Conservation (phyloP, 2,329 filamentous ascomycete genomes). For the Fusarium nematophilum region DNA sequence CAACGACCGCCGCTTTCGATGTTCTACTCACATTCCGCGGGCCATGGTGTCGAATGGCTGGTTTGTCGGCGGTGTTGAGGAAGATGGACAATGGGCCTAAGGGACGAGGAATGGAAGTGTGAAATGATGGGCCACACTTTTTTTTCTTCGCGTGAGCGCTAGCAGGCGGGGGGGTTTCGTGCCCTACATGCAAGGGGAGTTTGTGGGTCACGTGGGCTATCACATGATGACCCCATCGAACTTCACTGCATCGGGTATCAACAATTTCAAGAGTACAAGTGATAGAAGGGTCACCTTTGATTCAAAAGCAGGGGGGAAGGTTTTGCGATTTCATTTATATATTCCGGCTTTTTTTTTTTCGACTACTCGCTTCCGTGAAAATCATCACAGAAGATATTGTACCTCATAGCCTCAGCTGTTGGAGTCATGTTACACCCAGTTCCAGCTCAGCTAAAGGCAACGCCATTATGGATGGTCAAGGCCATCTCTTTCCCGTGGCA, state of each 20-base stretch:
- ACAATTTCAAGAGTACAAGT: no score
- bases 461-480: not conserved
- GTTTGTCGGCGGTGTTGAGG: slow-evolving; percentile 53
- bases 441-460: slow-evolving; percentile 7
- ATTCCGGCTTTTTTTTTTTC: no score
- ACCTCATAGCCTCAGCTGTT: not conserved
- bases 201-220: slow-evolving; percentile 22
- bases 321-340: no score
- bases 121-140: slow-evolving; percentile 47
- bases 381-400: no score
- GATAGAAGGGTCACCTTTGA: no score
- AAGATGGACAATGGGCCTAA: slow-evolving; percentile 44
- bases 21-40: slow-evolving; percentile 69
- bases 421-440: not conserved
- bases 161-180: slow-evolving; percentile 46
- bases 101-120: slow-evolving; percentile 39
- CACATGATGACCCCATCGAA: slow-evolving; percentile 8
- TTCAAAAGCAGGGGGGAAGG: no score
- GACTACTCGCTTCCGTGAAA: no score
- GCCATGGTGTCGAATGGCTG: slow-evolving; percentile 67
- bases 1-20: slow-evolving; percentile 17
- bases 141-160: slow-evolving; percentile 42
- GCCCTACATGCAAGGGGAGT: slow-evolving; percentile 46
- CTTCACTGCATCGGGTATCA: no score
- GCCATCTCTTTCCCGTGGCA: slow-evolving; percentile 12